Percentiles rank a stretch among this genome's conserved stretches.
Evolutionary conservation across 2,329 filamentous ascomycete species (phyloP).

Genomic region (Hirsutella rhossiliensis): DNA sequence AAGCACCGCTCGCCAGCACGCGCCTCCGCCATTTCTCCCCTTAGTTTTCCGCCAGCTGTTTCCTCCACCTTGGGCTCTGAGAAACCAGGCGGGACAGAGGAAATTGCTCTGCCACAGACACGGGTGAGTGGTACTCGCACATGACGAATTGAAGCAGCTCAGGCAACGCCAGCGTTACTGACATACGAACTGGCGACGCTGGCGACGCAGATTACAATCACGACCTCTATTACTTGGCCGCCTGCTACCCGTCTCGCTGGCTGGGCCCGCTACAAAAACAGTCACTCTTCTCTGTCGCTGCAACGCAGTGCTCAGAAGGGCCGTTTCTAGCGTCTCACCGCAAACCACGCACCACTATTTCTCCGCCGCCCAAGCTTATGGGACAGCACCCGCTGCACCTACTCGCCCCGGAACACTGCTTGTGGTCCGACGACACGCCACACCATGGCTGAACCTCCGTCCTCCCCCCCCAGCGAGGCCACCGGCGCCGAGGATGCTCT

Average conservation of each 20-base stretch:
- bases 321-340: neutral
- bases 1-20: no score
- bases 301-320: neutral
- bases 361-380: neutral
- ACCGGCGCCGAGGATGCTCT: conserved; percentile 61
- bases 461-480: conserved; percentile 45
- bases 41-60: no score
- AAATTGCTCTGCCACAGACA: no score
- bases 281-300: neutral
- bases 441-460: conserved; percentile 46
- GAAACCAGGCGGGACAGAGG: no score
- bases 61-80: no score
- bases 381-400: neutral
- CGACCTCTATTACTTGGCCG: no score
- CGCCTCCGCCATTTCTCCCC: no score
- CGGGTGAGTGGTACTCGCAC: no score
- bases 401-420: neutral
- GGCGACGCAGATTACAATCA: no score
- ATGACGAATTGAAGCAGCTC: no score
- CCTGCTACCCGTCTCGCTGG: neutral
- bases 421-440: neutral
- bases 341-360: neutral
- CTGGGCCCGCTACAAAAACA: neutral
- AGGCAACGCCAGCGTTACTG: no score
- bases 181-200: no score